These are phyloP conservation scores for Galeopsis tetrahit DNA, from an alignment of 257 asterid species.

Conservation along the genomic window DNA sequence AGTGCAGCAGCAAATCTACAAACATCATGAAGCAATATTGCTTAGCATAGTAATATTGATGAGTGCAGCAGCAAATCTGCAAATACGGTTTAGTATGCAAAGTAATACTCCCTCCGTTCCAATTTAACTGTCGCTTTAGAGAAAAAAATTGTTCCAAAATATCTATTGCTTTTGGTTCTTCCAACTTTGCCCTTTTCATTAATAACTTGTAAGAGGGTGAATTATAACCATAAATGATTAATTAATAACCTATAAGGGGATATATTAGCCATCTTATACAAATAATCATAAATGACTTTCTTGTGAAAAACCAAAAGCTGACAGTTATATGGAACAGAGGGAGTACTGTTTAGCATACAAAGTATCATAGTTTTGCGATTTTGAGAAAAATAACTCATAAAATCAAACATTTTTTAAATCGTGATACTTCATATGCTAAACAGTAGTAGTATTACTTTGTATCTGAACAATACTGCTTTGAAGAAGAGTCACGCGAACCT, in stretches of 20 bases:
- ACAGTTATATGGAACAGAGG: too few species aligned
- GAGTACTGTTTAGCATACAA: not conserved
- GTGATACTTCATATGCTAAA: not conserved
- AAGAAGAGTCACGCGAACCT: not conserved
- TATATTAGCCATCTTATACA: too few species aligned
- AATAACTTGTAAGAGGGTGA: too few species aligned
- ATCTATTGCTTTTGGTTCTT: too few species aligned
- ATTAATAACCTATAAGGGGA: too few species aligned
- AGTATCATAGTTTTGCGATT: not conserved
- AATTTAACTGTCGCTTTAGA: too few species aligned
- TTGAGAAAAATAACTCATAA: not conserved
- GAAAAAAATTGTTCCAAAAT: too few species aligned
- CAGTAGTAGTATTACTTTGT: not conserved
- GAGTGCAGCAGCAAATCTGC: constrained; percentile 91
- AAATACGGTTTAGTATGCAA: not conserved
- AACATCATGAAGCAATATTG: not conserved
- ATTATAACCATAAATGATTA: too few species aligned
- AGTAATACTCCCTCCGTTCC: not conserved
- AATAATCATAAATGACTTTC: too few species aligned
- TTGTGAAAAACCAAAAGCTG: too few species aligned
- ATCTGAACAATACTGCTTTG: not conserved
- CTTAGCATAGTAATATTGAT: constrained; percentile 21
- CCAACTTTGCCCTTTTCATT: too few species aligned
- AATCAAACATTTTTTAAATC: not conserved
- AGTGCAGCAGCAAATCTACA: constrained; percentile 91